Base-by-base conservation (phyloP, 306 rosid genomes). In the Psophocarpus tetragonolobus region DNA sequence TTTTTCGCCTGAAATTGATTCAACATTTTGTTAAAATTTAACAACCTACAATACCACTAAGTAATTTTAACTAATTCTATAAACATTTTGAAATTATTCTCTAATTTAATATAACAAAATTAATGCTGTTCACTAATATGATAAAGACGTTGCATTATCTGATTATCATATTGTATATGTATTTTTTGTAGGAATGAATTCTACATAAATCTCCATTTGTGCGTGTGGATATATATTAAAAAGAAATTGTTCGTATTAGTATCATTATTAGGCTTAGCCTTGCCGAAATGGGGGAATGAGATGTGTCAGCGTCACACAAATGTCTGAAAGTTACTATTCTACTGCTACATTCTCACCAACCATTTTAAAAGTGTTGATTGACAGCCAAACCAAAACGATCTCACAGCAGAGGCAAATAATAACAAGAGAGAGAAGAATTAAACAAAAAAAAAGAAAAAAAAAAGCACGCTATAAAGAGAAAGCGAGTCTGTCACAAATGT, bases 361-460 rank as follows among this genome's bases (percentile, higher is more conserved):
- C 45, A 63, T 63, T 8, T 63, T 32, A n/a, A 63, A 32, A 32
- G 45, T 33, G 15, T 17, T 12, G 10, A 36, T 30, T 17, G 29
- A 64, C 48, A 64, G 29, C 69, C 45, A 63, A 63, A 63, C 69
- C 29, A 63, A 62, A 62, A 8, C 3, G 26, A 62, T 62, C 24
- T 15, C 44, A 62, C 41, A 32, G 27, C 45, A 33, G 26, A 33
- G 68, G 17, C 68, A 61, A 61, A 61, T 8, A 61, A 61, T 64
- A 64, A 20, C 8, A n/a, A 6, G 47, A 63, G 69, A 63, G 30
- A 64, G 44, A 62, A 38, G 12, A 38, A 38, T 38, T 9, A 9
- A n/a, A n/a, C n/a, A n/a, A n/a, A 4, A 4, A 3, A n/a, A 8
- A 30, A 38, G 0, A 62, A 5, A 15, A 30, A 13, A 4, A 27